These are phyloP conservation scores for Phytophthora syringae DNA, from an alignment of 352 stramenopile species.

Conservation along the genomic window DNA sequence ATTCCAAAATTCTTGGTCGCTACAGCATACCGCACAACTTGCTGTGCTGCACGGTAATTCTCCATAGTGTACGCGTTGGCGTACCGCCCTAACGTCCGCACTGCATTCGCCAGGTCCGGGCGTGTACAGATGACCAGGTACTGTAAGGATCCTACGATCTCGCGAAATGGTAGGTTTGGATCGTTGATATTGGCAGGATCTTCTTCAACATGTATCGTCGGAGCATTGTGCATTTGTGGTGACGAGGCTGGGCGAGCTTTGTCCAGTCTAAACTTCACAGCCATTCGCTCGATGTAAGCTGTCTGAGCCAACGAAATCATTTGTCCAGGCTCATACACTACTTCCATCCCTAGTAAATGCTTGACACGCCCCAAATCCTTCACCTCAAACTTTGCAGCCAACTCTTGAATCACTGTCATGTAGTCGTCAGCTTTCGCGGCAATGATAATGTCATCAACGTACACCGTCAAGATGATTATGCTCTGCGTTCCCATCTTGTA, in stretches of 20 bases:
- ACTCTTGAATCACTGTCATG: neutral
- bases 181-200: slow-evolving; percentile 1
- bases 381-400: slow-evolving; percentile 1
- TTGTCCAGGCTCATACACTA: neutral
- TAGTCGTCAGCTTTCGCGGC: neutral
- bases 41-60: slow-evolving; percentile 3
- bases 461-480: neutral
- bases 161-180: neutral
- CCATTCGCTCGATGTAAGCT: neutral
- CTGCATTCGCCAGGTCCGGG: neutral
- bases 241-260: neutral
- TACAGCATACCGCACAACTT: slow-evolving; percentile 4
- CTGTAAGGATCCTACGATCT: slow-evolving; percentile 6
- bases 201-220: neutral
- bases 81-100: neutral
- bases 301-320: neutral
- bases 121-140: slow-evolving; percentile 3
- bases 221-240: neutral
- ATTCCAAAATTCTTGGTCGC: neutral
- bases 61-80: slow-evolving; percentile 1
- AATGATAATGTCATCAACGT: neutral
- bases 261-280: neutral
- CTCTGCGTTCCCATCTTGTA: neutral
- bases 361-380: slow-evolving; percentile 3
- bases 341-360: neutral